A percentile compares a stretch with the other conserved stretches of the same genome.
Evolutionary conservation across 768 basidiomycete species (phyloP).

Genomic region (Pulveroboletus frians): DNA sequence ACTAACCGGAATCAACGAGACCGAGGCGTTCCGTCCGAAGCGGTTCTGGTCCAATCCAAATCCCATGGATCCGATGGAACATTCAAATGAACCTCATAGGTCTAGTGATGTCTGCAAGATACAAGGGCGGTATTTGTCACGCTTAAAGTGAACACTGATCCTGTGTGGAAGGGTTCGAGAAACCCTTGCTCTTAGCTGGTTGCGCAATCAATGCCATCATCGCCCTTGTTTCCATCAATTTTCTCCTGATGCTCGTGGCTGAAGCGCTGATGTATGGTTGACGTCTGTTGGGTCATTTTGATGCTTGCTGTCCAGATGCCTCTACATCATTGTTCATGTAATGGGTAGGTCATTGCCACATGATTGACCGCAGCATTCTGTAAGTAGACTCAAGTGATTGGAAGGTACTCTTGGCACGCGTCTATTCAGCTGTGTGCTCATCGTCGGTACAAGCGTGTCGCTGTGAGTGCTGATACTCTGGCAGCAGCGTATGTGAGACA

Average conservation of each 20-base stretch:
- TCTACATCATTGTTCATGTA: neutral
- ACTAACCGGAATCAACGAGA: slow-evolving; percentile 29
- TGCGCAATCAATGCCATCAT: slow-evolving; percentile 12
- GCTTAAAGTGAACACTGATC: slow-evolving; percentile 57
- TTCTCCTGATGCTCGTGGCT: slow-evolving; percentile 57
- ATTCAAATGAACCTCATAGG: slow-evolving; percentile 44
- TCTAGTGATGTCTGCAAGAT: slow-evolving; percentile 16
- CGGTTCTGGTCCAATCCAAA: slow-evolving; percentile 32
- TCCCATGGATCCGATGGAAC: slow-evolving; percentile 35
- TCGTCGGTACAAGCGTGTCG: no score
- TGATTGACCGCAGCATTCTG: no score
- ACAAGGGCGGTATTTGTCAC: no score
- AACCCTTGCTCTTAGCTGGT: slow-evolving; percentile 51
- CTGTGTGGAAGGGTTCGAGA: slow-evolving; percentile 45
- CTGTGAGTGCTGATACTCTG: no score
- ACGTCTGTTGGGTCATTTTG: slow-evolving; percentile 46
- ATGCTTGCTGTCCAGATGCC: slow-evolving; percentile 30
- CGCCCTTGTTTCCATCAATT: neutral
- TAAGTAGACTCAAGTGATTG: no score
- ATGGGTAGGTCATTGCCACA: neutral
- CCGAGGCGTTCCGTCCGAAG: slow-evolving; percentile 37
- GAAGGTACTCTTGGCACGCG: no score
- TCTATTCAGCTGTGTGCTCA: no score
- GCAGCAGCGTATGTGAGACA: no score
- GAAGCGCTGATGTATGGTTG: slow-evolving; percentile 44